Evolutionary conservation across 805 yeast species (phyloP).

Genomic region (Metschnikowia cubensis): DNA sequence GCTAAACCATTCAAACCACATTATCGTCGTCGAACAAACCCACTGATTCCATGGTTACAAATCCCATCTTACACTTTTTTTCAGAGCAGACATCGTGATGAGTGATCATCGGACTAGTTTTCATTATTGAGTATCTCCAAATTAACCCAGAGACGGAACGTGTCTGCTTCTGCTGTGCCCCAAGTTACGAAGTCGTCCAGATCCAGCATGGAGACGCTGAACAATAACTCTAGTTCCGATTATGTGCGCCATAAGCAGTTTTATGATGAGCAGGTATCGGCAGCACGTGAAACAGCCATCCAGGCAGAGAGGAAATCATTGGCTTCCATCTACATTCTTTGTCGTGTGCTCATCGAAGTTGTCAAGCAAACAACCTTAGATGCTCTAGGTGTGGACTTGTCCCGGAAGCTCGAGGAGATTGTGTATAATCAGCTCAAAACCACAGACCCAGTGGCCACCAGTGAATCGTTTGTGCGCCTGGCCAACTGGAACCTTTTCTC

Average conservation of each 20-base stretch:
- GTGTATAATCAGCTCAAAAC: constrained; percentile 85
- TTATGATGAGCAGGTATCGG: constrained; percentile 29
- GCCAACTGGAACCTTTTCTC: constrained; percentile 95
- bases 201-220: constrained; percentile 3
- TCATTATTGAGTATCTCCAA: constrained; percentile 37
- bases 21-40: no score
- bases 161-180: constrained; percentile 36
- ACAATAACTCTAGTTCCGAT: constrained; percentile 8
- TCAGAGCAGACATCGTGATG: no score
- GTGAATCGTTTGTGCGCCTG: constrained; percentile 65
- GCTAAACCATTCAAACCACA: no score
- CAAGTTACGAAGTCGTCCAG: not conserved
- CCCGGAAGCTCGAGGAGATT: constrained; percentile 84
- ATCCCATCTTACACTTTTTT: no score
- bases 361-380: constrained; percentile 82
- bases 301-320: constrained; percentile 84
- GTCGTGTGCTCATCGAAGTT: constrained; percentile 89
- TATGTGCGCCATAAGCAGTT: constrained; percentile 20
- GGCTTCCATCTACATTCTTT: constrained; percentile 81
- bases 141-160: constrained; percentile 45
- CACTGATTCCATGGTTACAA: no score
- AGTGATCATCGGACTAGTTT: no score
- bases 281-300: constrained; percentile 62
- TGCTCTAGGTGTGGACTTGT: constrained; percentile 70
- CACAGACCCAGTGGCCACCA: constrained; percentile 73